A percentile compares a stretch with the other conserved stretches of the same genome.
phyloP scores from a whole-genome alignment of 116 monocot species.

The Papilionanthe hybrid region DNA sequence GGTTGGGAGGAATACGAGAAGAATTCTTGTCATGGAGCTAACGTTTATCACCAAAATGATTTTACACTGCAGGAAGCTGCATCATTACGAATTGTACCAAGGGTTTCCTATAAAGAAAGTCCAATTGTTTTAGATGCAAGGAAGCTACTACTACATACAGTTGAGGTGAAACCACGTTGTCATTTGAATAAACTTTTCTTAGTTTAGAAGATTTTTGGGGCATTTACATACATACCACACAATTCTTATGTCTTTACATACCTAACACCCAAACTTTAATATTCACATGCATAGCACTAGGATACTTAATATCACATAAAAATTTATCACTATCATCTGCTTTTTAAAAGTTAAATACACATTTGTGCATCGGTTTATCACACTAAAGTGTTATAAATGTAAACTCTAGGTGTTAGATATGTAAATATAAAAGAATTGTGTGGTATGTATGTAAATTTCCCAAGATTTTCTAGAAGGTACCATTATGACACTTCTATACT shows the following conservation, averaged over 20 bases:
- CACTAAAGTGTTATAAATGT: too few species aligned
- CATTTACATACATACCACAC: too few species aligned
- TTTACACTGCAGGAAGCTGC: conserved; percentile 67
- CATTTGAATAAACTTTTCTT: neutral
- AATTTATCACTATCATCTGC: too few species aligned
- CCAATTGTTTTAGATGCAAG: conserved; percentile 79
- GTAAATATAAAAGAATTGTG: too few species aligned
- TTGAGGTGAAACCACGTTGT: conserved; percentile 43
- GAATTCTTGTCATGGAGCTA: neutral
- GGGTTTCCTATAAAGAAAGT: conserved; percentile 69
- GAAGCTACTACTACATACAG: conserved; percentile 63
- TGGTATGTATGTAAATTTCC: too few species aligned
- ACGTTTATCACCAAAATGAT: neutral
- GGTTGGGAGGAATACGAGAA: neutral
- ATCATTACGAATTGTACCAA: conserved; percentile 61
- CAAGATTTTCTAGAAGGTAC: neutral
- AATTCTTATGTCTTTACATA: too few species aligned
- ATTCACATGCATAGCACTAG: too few species aligned
- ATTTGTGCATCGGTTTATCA: too few species aligned
- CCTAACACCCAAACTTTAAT: too few species aligned
- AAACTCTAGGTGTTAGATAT: too few species aligned
- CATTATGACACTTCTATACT: neutral
- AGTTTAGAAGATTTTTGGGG: neutral
- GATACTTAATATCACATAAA: too few species aligned
- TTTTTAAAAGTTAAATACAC: too few species aligned